These are phyloP conservation scores for Funneliformis geosporum DNA, from an alignment of 192 early-diverging fungal genomes.

Conservation along the genomic window DNA sequence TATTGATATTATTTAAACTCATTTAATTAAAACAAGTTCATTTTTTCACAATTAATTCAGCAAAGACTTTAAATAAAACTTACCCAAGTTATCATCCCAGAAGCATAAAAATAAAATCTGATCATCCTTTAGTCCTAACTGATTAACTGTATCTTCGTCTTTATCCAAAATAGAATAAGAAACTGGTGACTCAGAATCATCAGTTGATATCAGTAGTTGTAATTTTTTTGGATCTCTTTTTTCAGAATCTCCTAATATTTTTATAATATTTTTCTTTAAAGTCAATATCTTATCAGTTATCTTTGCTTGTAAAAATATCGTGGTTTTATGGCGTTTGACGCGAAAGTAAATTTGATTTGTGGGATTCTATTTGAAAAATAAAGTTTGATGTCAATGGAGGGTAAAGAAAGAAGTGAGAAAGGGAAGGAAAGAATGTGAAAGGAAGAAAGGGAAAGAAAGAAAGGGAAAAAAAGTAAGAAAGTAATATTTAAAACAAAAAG, in stretches of 20 bases:
- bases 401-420: too few species aligned
- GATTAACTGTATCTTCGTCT: neutral
- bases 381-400: neutral
- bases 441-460: too few species aligned
- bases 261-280: conserved; percentile 2
- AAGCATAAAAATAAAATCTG: conserved; percentile 1
- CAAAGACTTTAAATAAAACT: neutral
- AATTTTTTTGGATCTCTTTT: neutral
- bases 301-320: neutral
- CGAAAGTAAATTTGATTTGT: neutral
- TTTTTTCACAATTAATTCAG: neutral
- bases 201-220: neutral
- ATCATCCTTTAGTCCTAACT: neutral
- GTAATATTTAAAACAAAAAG: neutral
- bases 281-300: neutral
- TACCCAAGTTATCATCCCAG: neutral
- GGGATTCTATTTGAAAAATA: neutral
- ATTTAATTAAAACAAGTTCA: neutral
- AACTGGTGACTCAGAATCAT: neutral
- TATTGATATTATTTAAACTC: neutral
- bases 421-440: conserved; percentile 10
- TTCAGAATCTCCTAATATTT: conserved; percentile 1
- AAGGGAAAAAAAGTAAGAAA: neutral
- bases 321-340: neutral
- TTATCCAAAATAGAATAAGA: conserved; percentile 1